Conservation (phyloP, 129 eudicot species). For the Dittrichia graveolens region DNA sequence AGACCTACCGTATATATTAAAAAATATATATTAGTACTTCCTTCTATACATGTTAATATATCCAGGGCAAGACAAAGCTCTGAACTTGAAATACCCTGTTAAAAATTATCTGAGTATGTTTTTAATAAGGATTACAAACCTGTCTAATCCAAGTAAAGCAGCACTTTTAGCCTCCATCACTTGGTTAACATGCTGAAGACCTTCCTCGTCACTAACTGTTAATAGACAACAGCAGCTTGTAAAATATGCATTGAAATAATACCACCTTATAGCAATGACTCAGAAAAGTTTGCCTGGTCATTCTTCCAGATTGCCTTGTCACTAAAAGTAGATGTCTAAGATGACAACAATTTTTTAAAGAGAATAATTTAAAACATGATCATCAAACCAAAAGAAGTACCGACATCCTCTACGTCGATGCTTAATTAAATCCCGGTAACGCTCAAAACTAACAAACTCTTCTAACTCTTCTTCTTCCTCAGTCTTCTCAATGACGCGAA, state of each 20-base stretch:
- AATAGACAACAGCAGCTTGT: conserved; percentile 44
- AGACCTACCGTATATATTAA: conserved; percentile 43
- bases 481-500: conserved; percentile 71
- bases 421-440: conserved; percentile 99
- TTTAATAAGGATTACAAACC: conserved; percentile 39
- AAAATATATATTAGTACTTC: background rate
- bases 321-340: conserved; percentile 33
- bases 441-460: conserved; percentile 99
- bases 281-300: conserved; percentile 26
- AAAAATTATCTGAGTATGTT: background rate
- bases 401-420: conserved; percentile 99
- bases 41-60: background rate
- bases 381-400: conserved; percentile 80
- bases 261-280: conserved; percentile 21
- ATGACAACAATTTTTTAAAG: conserved; percentile 33
- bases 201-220: conserved; percentile 94
- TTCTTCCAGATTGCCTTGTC: conserved; percentile 40
- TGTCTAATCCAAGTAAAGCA: conserved; percentile 71
- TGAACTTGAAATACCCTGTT: conserved; percentile 10
- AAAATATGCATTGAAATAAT: conserved; percentile 28
- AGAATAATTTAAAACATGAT: conserved; percentile 43
- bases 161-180: conserved; percentile 89
- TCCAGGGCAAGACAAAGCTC: background rate
- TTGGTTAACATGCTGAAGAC: conserved; percentile 83
- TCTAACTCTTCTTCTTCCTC: conserved; percentile 98